These are phyloP conservation scores for Urostyla sp. DNA, from an alignment of 73 alveolate genomes.

Conservation along the genomic window DNA sequence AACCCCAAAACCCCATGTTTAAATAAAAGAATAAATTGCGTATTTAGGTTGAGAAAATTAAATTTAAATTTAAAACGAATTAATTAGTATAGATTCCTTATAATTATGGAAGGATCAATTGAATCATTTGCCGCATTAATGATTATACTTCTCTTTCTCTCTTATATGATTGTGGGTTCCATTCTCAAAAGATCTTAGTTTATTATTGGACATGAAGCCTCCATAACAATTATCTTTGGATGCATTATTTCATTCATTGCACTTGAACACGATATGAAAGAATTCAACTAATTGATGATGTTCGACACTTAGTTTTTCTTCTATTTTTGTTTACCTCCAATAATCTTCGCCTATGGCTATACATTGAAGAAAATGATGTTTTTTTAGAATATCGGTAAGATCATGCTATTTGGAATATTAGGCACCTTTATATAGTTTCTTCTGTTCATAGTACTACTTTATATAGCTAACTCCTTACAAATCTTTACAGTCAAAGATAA, in stretches of 20 bases:
- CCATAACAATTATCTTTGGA: slow-evolving; percentile 31
- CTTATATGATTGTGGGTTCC: slow-evolving; percentile 47
- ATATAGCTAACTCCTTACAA: slow-evolving; percentile 63
- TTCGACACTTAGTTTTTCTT: slow-evolving; percentile 81
- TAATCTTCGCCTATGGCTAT: slow-evolving; percentile 97
- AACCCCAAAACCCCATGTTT: no score
- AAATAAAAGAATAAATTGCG: no score
- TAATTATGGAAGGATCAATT: no score
- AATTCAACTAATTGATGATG: slow-evolving; percentile 3
- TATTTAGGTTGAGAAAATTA: no score
- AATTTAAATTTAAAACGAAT: no score
- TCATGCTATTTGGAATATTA: slow-evolving; percentile 90
- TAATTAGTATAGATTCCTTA: no score
- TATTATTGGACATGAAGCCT: slow-evolving; percentile 48
- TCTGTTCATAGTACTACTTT: slow-evolving; percentile 69
- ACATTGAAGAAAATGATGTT: slow-evolving; percentile 90
- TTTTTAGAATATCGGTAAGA: slow-evolving; percentile 86
- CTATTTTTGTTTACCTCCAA: slow-evolving; percentile 93
- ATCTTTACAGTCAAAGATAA: neutral
- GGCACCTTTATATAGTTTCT: slow-evolving; percentile 93
- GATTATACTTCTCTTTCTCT: slow-evolving; percentile 17
- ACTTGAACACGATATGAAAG: neutral
- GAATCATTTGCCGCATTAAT: no score
- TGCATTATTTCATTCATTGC: slow-evolving; percentile 16
- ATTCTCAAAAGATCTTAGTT: slow-evolving; percentile 39